Evolutionary conservation across 257 asterid genomes (phyloP), one percentile per base, ranked within the genome.

Genomic region (Eucommia ulmoides): DNA sequence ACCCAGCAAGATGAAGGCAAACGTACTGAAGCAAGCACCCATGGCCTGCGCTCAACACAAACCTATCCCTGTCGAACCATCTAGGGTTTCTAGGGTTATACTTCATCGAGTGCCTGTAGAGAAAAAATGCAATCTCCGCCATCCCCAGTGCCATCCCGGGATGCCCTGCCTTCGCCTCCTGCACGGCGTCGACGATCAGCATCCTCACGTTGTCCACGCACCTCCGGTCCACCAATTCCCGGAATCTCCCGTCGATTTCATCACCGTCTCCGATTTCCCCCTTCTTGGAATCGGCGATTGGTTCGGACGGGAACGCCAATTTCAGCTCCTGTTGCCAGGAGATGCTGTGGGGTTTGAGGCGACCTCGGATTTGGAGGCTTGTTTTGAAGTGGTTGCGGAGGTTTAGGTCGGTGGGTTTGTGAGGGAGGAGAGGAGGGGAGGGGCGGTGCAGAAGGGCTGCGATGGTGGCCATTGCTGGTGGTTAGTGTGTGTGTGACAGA

Each of bases 71-170:
- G 18, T 74, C 58, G 52, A 78, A 74, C 82, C 86, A 72, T 22
- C 19, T 56, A 23, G 75, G 80, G 64, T 52, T 69, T 48, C 19
- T 53, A 0, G 78, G 74, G 49, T 66, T 78, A 41, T 63, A 54
- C 49, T 65, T 64, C 66, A 78, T 26, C 9, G 48, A 75, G 56
- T 74, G 74, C 24, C 80, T 56, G 62, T 71, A 78, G 58, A 78
- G 50, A 33, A 60, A 61, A 50, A 66, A 67, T 16, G 70, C 83
- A 19, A 69, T 26, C 45, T 64, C 74, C 9, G 80, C 70, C 73
- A 72, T 63, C 24, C 83, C 87, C 59, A 74, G 64, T 4, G 83
- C 78, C 87, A 78, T 72, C 19, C 83, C 78, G 4, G 76, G 77
- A 59, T 78, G 87, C n/a, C 87, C 82, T 1, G 80, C 75, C 55